Conservation (phyloP, 805 yeast species). For the Myxozyma sirexii region DNA sequence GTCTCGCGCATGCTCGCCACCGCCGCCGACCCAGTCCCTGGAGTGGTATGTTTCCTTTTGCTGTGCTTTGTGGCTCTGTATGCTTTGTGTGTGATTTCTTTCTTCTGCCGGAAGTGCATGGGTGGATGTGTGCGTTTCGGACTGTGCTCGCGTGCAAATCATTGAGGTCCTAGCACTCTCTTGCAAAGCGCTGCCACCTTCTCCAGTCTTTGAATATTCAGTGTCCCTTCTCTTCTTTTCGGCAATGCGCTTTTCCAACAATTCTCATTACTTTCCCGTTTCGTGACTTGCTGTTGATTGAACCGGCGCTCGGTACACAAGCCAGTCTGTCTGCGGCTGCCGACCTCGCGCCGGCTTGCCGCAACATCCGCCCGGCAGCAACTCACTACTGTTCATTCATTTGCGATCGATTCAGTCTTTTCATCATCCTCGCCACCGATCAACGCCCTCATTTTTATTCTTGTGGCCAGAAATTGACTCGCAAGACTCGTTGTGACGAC, state of each 20-base stretch:
- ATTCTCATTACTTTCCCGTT: no score
- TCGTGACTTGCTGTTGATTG: no score
- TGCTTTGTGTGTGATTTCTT: background rate
- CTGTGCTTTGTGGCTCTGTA: constrained; percentile 2
- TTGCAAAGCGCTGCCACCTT: no score
- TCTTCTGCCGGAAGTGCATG: background rate
- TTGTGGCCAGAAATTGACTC: no score
- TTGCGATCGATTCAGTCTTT: background rate
- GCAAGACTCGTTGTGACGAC: no score
- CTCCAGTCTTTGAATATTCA: background rate
- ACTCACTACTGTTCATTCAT: background rate
- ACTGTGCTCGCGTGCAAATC: background rate
- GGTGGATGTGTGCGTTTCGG: background rate
- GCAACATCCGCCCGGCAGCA: background rate
- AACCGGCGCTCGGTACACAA: background rate
- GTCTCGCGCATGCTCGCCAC: constrained; percentile 29
- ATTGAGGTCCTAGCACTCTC: background rate
- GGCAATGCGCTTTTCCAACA: no score
- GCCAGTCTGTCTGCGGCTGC: constrained; percentile 10
- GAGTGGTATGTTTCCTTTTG: constrained; percentile 20
- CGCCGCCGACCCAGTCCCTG: constrained; percentile 26
- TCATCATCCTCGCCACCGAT: no score
- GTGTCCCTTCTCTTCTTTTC: no score
- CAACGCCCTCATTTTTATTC: no score
- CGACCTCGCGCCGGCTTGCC: constrained; percentile 2